These are phyloP conservation scores for Yamadazyma tumulicola DNA, from an alignment of 805 yeast genomes.

Conservation along the genomic window DNA sequence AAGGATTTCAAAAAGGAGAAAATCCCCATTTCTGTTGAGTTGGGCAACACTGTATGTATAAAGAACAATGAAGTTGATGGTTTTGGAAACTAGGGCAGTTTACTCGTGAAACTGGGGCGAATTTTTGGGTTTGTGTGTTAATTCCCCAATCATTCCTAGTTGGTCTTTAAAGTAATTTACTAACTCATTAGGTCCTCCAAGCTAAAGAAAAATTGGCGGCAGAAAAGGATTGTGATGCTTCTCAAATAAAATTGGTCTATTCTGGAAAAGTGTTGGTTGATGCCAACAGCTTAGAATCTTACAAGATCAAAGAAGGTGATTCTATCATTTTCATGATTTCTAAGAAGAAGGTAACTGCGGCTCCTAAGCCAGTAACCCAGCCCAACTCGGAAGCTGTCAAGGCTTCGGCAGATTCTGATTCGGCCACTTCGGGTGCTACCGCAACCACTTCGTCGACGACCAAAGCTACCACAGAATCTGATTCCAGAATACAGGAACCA, in stretches of 20 bases:
- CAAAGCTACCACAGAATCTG: conserved; percentile 9
- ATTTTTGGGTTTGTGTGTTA: too few species aligned
- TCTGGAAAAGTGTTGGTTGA: conserved; percentile 90
- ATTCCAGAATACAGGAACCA: conserved; percentile 24
- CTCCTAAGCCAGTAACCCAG: conserved; percentile 17
- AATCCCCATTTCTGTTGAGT: conserved; percentile 74
- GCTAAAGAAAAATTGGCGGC: conserved; percentile 72
- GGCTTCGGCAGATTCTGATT: conserved; percentile 15
- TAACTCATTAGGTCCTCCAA: conserved; percentile 45
- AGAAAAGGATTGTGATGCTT: conserved; percentile 50
- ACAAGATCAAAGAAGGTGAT: conserved; percentile 78
- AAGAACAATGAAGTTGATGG: too few species aligned
- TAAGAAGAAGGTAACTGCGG: conserved; percentile 27
- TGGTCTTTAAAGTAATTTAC: too few species aligned
- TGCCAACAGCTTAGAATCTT: conserved; percentile 66
- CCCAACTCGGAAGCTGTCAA: conserved; percentile 24
- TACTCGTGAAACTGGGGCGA: too few species aligned
- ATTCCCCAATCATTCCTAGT: too few species aligned
- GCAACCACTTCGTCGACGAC: conserved; percentile 17
- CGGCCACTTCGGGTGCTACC: conserved; percentile 14
- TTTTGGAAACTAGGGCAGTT: too few species aligned
- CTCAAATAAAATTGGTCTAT: conserved; percentile 83
- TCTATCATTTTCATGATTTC: conserved; percentile 91
- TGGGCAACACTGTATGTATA: conserved; percentile 58
- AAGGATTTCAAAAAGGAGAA: conserved; percentile 93